Base-by-base conservation (phyloP, 2,329 filamentous ascomycete genomes). In the Podosphaera aphanis region DNA sequence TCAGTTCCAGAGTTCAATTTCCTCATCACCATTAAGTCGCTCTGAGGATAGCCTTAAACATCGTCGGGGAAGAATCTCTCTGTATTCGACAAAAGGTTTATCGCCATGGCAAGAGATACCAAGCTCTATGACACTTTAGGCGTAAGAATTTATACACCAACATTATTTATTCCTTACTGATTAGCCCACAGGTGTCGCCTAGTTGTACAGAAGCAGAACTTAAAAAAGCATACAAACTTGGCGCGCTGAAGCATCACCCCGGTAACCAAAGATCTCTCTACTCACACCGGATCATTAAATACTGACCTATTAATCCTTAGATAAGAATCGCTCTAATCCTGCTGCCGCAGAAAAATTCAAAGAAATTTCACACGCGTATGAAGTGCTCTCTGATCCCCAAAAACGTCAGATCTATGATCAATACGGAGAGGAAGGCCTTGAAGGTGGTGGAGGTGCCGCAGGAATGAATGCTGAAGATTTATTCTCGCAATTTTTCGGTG, bases 341-440 rank as follows among this genome's bases (percentile, higher is more conserved):
- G 81, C 78, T 21, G 86, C 90, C 44, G 85, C 88, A 56, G 85
- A 93, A 50, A 98, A 94, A 66, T 98, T 98, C 78, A 95, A 98
- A 70, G 86, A 94, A 58, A 73, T 94, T 50, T 93, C 85, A 53
- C 79, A 88, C 60, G 90, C 90, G 50, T 98, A 95, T 66, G 90
- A 98, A 69, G 73, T 92, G 54, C 77, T 98, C 16, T 90, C 82
- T 56, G 90, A 98, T 61, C 63, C 82, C 35, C 81, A 94, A 63
- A 94, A 94, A 72, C 83, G 90, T 60, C 66, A 76, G 56, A 62
- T 95, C 50, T 98, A 98, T 64, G 90, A 98, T 60, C 84, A 94
- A 64, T 93, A 92, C 78, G 90, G 90, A 55, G 86, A 98, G 67
- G 85, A 92, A 57, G 90, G 90, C 51, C 74, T 98, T 44, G 88